Conservation (phyloP, 371 early-diverging fungal species). For the Pancytospora philotis region DNA sequence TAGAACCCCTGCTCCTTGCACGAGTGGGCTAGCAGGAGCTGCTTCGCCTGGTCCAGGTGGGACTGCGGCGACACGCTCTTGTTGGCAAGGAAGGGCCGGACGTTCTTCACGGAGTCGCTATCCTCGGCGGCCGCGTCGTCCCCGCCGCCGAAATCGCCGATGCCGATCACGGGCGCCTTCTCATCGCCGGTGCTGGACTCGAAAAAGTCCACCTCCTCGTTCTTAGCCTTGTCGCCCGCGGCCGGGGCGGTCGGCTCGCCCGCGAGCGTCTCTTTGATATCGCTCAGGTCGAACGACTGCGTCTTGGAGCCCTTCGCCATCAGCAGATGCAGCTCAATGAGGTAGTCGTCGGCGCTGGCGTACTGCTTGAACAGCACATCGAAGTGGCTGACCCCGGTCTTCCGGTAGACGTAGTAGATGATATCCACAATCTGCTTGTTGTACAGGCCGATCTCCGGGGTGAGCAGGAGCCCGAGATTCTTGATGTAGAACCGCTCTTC, state of each 20-base stretch:
- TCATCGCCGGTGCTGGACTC: not conserved
- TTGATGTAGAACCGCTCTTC: not conserved
- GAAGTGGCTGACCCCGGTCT: conserved; percentile 17
- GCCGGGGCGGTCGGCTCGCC: not conserved
- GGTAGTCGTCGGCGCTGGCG: conserved; percentile 11
- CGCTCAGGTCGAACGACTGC: conserved; percentile 1
- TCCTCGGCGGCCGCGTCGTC: not conserved
- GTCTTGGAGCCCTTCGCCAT: conserved; percentile 8
- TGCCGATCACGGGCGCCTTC: not conserved
- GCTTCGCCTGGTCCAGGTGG: conserved; percentile 6
- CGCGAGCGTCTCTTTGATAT: conserved; percentile 1
- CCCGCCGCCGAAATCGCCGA: not conserved
- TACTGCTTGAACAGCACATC: conserved; percentile 29
- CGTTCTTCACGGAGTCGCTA: not conserved
- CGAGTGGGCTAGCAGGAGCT: conserved; percentile 15
- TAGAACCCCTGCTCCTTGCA: conserved; percentile 22
- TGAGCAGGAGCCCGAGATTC: conserved; percentile 2
- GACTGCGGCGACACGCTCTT: not conserved
- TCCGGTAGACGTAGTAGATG: conserved; percentile 27
- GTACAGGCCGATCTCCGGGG: conserved; percentile 18
- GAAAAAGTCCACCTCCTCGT: not conserved
- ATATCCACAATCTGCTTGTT: conserved; percentile 43
- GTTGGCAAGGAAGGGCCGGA: not conserved
- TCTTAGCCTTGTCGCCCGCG: not conserved
- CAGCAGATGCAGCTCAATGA: conserved; percentile 39